Conservation (phyloP, 306 rosid genomes). For the Sechiopsis laciniata region DNA sequence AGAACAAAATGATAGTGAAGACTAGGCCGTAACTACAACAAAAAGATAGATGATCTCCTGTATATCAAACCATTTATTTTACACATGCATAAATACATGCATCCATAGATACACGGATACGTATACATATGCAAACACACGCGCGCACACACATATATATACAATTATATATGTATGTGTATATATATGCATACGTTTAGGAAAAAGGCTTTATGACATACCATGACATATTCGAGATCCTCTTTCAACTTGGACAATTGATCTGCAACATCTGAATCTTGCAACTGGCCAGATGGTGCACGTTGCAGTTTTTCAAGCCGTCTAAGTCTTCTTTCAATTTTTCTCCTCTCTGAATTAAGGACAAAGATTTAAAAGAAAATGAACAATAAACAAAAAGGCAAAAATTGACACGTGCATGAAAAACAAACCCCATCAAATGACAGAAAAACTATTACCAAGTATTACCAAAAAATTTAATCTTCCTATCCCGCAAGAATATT, state of each 20-base stretch:
- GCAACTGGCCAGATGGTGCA: constrained; percentile 53
- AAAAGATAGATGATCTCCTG: neutral
- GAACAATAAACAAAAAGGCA: neutral
- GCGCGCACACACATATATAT: no score
- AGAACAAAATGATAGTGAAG: neutral
- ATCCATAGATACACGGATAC: neutral
- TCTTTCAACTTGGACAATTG: constrained; percentile 76
- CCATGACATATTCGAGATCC: constrained; percentile 93
- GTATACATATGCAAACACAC: no score
- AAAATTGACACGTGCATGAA: neutral
- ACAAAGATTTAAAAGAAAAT: neutral
- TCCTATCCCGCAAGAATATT: constrained; percentile 68
- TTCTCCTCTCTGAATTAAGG: constrained; percentile 65
- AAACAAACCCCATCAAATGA: neutral
- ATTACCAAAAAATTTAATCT: constrained; percentile 81
- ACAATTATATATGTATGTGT: no score
- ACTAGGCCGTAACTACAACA: neutral
- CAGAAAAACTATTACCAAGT: constrained; percentile 38
- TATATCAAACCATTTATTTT: neutral
- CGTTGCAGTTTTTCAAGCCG: constrained; percentile 84
- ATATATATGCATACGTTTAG: no score
- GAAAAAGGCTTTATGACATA: constrained; percentile 24
- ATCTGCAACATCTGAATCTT: constrained; percentile 45
- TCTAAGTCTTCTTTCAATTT: constrained; percentile 80
- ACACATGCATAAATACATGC: neutral